Conservation (phyloP, 129 eudicot genomes). For the Flaveria linearis region DNA sequence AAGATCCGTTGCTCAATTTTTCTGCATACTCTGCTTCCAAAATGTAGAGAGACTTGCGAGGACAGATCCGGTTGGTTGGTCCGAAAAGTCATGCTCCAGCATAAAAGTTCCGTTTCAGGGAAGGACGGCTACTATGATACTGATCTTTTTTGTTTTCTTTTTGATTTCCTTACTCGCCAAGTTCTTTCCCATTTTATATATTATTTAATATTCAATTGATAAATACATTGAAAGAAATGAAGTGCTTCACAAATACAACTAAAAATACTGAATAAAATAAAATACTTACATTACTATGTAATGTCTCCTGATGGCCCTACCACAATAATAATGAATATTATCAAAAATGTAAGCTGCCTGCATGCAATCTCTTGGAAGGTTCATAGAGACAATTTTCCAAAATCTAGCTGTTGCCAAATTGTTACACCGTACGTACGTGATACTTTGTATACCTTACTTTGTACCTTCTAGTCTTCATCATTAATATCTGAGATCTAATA, state of each 20-base stretch:
- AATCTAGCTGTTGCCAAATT: conserved; percentile 38
- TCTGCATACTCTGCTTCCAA: too few relatives aligned
- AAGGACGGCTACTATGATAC: too few relatives aligned
- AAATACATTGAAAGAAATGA: not conserved
- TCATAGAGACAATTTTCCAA: conserved; percentile 30
- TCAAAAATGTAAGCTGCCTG: conserved; percentile 15
- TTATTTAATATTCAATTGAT: not conserved
- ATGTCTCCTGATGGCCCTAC: conserved; percentile 13
- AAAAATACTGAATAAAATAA: too few relatives aligned
- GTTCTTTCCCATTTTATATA: not conserved
- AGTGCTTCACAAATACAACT: not conserved
- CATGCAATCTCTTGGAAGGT: conserved; percentile 36
- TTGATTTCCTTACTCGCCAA: too few relatives aligned
- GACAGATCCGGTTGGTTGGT: too few relatives aligned
- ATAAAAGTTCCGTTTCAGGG: too few relatives aligned
- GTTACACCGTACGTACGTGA: conserved; percentile 34
- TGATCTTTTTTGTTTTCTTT: too few relatives aligned
- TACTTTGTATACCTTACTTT: conserved; percentile 20
- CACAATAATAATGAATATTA: conserved; percentile 9
- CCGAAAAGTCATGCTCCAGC: too few relatives aligned
- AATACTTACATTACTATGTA: not conserved
- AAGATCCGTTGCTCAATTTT: too few relatives aligned
- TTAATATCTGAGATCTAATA: conserved; percentile 44
- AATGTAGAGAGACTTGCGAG: too few relatives aligned
- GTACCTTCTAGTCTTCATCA: conserved; percentile 44